These are phyloP conservation scores for Echinosophora koreensis DNA, from an alignment of 306 rosid genomes.

Conservation along the genomic window DNA sequence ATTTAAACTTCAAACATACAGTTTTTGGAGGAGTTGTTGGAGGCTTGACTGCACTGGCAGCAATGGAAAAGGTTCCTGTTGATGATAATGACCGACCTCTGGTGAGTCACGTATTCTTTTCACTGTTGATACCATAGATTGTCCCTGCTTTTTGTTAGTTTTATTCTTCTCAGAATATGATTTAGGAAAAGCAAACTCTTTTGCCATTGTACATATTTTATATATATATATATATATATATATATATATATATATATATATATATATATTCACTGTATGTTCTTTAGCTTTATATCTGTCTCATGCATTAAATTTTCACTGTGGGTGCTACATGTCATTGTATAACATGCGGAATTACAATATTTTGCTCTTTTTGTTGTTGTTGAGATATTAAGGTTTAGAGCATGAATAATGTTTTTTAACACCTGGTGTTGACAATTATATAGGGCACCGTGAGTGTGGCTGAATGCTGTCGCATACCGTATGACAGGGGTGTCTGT, in stretches of 20 bases:
- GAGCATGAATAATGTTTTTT: no score
- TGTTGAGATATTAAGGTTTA: constrained; percentile 13
- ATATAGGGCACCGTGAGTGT: no score
- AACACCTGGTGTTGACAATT: no score
- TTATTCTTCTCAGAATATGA: constrained; percentile 36
- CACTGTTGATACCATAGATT: constrained; percentile 36
- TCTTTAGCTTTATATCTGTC: constrained; percentile 25
- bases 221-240: no score
- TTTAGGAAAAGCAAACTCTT: constrained; percentile 48
- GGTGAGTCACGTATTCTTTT: constrained; percentile 58
- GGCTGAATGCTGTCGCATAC: no score
- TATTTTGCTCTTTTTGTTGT: constrained; percentile 3
- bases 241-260: no score
- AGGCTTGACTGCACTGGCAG: constrained; percentile 85
- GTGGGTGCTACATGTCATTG: constrained; percentile 20
- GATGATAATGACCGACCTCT: constrained; percentile 88
- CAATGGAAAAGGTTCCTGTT: constrained; percentile 92
- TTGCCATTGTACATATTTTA: constrained; percentile 17
- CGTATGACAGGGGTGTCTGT: no score
- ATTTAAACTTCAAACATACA: constrained; percentile 93
- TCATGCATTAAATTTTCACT: constrained; percentile 32
- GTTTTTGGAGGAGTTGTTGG: constrained; percentile 96
- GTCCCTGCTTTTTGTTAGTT: constrained; percentile 19
- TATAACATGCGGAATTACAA: constrained; percentile 9
- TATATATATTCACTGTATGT: constrained; percentile 19